Evolutionary conservation across 2,329 filamentous ascomycete species (phyloP).

Genomic region (Lachnellula hyalina): DNA sequence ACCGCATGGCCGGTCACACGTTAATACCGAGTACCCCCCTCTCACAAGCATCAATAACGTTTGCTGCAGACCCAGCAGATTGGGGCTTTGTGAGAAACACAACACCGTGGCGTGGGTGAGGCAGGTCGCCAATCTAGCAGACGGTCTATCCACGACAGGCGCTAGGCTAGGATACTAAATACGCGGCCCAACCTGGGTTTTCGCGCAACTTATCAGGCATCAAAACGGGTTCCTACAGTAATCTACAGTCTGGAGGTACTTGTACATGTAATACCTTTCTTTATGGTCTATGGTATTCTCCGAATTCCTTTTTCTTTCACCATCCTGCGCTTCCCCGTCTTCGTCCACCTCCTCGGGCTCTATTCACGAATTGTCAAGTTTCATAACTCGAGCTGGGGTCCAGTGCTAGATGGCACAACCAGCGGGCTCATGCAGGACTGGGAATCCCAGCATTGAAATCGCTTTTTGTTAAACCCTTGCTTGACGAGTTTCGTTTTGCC

Average conservation of each 20-base stretch:
- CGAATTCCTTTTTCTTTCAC: neutral
- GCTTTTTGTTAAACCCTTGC: neutral
- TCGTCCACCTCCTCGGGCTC: slow-evolving; percentile 8
- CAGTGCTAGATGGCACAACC: slow-evolving; percentile 8
- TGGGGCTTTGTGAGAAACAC: neutral
- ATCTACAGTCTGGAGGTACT: neutral
- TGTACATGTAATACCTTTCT: neutral
- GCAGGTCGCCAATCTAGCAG: slow-evolving; percentile 4
- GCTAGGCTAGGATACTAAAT: neutral
- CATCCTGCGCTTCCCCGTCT: slow-evolving; percentile 11
- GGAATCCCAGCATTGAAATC: neutral
- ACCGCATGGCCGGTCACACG: too few species aligned
- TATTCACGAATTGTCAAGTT: slow-evolving; percentile 16
- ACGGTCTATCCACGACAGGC: neutral
- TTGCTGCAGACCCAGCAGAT: neutral
- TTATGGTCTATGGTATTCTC: neutral
- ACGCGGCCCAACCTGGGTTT: neutral
- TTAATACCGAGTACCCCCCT: too few species aligned
- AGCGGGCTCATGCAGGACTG: slow-evolving; percentile 5
- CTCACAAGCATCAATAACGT: neutral
- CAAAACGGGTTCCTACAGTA: neutral
- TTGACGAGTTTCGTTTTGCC: neutral
- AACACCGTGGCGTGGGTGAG: neutral
- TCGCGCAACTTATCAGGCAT: neutral
- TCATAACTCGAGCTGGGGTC: slow-evolving; percentile 14